Conservation (phyloP, 345 rosid genomes). For the Diplotaxis tenuifolia region DNA sequence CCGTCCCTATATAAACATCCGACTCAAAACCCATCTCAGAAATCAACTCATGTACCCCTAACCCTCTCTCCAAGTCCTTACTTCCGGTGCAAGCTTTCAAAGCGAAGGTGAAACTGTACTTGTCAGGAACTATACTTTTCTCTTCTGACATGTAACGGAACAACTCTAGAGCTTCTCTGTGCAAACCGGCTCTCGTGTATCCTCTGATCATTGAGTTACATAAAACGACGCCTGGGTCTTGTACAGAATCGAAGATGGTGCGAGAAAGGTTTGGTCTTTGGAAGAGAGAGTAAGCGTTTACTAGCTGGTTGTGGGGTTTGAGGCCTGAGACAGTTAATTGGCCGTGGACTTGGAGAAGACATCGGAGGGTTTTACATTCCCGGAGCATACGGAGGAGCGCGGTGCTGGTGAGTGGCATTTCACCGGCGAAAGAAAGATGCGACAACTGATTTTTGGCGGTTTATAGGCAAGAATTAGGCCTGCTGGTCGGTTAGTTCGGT, state of each 20-base stretch:
- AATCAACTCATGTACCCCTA: constrained; percentile 43
- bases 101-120: constrained; percentile 58
- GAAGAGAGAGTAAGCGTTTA: constrained; percentile 45
- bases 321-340: constrained; percentile 46
- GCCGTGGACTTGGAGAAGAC: constrained; percentile 48
- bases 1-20: constrained; percentile 56
- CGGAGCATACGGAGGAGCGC: constrained; percentile 35
- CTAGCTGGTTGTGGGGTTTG: constrained; percentile 42
- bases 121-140: constrained; percentile 48
- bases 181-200: constrained; percentile 38
- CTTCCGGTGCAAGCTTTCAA: constrained; percentile 59
- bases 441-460: background rate
- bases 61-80: constrained; percentile 46
- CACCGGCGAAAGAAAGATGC: background rate
- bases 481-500: too few species aligned
- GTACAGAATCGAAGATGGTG: constrained; percentile 42
- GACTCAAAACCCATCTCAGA: constrained; percentile 43
- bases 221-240: constrained; percentile 43
- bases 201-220: constrained; percentile 58
- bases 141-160: constrained; percentile 41
- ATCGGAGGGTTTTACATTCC: constrained; percentile 42
- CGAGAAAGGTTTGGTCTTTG: constrained; percentile 50
- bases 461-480: background rate
- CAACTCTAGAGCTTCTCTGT: constrained; percentile 46
- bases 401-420: constrained; percentile 6